Base-by-base conservation (phyloP, 805 yeast genomes). In the Kregervanrija pseudodelftensis region DNA sequence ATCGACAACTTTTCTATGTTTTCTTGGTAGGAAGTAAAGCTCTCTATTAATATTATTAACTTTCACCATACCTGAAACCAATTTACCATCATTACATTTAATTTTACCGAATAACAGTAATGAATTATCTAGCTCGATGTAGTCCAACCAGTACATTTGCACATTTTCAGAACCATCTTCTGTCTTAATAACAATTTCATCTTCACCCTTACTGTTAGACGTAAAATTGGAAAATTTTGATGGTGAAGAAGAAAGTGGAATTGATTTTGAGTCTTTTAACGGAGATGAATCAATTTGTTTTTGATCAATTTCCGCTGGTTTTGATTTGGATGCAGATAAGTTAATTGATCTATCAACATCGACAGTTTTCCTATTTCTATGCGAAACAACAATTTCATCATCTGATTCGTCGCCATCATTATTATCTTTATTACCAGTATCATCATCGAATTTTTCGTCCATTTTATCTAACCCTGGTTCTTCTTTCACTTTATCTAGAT, bases 61-160 rank as follows among this genome's bases (percentile, higher is more conserved):
- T 58, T 87, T 93, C 30, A 87, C 77, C 71, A 86, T 76, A 41
- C 85, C 82, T 2, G 95, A 86, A 4, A 82, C 84, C 22, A 76
- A 61, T 9, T 71, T 66, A 4, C 80, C 78, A 40, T 79, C 80
- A 8, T 66, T 66, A 4, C 89, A 71, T 45, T 74, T 71, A 11
- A 84, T 74, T 58, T 89, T 88, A 43, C 99, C 99, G 61, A 85
- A 91, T 9, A 93, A 69, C 14, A 86, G 61, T 40, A 93, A 65
- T 0, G 80, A 66, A 52, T 74, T 74, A 47, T 82, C 85, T 11
- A 83, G 78, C 59, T 91, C 98, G 17, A 84, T 72, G 61, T 80
- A 89, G 63, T 93, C 99, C 30, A 85, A 65, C 97, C 97, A 93
- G 62, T 75, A 93, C 81, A 91, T 80, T 54, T 77, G 76, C 59